Base-by-base conservation (phyloP, 768 basidiomycete genomes). In the Termitomyces sp. region DNA sequence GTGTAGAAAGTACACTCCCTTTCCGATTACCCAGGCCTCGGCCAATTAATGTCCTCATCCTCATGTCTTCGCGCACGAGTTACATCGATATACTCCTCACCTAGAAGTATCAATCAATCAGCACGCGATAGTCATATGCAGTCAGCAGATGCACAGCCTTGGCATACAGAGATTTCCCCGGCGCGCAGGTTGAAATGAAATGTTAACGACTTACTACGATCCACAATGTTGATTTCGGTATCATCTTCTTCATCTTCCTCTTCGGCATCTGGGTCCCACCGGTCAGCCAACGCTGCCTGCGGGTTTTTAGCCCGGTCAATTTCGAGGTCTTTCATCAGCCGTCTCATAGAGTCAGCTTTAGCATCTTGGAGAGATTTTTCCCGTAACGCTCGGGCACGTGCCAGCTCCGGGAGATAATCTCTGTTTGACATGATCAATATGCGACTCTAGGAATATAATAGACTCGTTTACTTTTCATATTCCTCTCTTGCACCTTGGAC, bases 381-480 rank as follows among this genome's bases (percentile, higher is more conserved):
- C 34, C 88, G 83, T 4, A 79, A 77, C 8, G 79, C 81, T 15
- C 84, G 83, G 17, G 94, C 85, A 38, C 86, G 84, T 48, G 88
- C 82, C 5, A 98, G 82, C 70, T 98, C 96, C 0, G 96, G 95
- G 38, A 94, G 82, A 71, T 98, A 99, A 58, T 95, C 93, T 63
- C 94, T 96, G 72, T 42, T 52, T 6, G 45, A 36, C 29, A 37
- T 55, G 9, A 50, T 56, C 60, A 62, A 60, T 55, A 45, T 42
- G 48, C 48, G 53, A 34, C 52, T 46, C 46, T 34, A 14, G 34
- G 34, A 52, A 55, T 25, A 25, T 25, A 31, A 59, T 17, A 5
- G 55, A 47, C 53, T 56, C 55, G 73, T 86, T 67, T 69, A 97
- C 96, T 79, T 88, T 73, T 92, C 88, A 74, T 97, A 99, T 74